Base-by-base conservation (phyloP, 2,329 filamentous ascomycete species). In the Pezicula neosporulosa region DNA sequence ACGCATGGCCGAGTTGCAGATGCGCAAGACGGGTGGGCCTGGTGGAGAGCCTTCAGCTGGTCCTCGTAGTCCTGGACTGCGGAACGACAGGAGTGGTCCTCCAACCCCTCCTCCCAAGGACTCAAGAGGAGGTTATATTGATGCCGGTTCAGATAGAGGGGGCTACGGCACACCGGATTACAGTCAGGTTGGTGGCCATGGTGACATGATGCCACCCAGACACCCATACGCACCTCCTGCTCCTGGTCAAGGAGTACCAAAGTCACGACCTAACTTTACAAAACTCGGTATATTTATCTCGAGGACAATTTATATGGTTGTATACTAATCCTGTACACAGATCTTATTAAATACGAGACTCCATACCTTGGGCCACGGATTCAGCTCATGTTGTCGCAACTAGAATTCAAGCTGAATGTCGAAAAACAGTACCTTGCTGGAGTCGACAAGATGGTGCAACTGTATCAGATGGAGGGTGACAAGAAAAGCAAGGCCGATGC, bases 351-450 rank as follows among this genome's bases (percentile, higher is more conserved):
- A 83, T 96, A 95, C 73, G 94, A 99, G 68, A 97, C 92, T 30
- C 89, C 89, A 16, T 90, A 97, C 69, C 85, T 99, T 56, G 94
- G 94, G 33, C 93, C 94, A 54, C 91, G 95, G 61, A 99, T 99
- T 65, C 94, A 99, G 75, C 88, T 97, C 65, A 99, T 99, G 94
- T 77, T 99, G 66, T 96, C 94, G 44, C 94, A 99, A 71, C 86
- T 99, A 57, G 91, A 97, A 71, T 99, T 99, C 77, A 99, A 99
- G 75, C 81, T 99, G 55, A 96, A 94, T 60, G 94, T 99, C 27
- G 94, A 99, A 70, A 96, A 97, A 68, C 94, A 99, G 72, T 99
- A 99, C 72, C 91, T 97, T 60, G 95, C 96, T 66, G 94, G 94
- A 56, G 94, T 99, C 62, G 94, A 99, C 72, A 99, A 99, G 76